Base-by-base conservation (phyloP, 208 protist genomes). In the Dictyostelium gargantuum region DNA sequence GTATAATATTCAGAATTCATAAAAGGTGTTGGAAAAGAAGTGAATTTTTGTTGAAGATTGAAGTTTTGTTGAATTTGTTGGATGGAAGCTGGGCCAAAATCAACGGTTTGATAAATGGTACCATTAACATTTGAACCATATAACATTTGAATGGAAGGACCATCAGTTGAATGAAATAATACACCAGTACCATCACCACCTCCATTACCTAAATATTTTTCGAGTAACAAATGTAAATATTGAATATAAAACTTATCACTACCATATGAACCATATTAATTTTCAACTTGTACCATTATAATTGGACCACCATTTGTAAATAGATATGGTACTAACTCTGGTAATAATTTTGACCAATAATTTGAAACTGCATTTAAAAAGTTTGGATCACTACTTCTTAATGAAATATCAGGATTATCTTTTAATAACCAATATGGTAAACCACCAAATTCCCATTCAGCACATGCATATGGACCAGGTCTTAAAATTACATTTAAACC, bases 381-480 rank as follows among this genome's bases (percentile, higher is more conserved):
- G 21, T 10, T 13, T 1, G 42, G 11, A 54, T 74, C 63, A 70
- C 73, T 66, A 17, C 21, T 48, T 38, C 44, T 52, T 2, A 70
- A 8, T 42, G 26, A 9, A 35, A 76, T 42, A 21, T 40, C 19
- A 35, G 40, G 26, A 35, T 50, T 4, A 9, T 50, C 8, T 1
- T 32, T 6, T 35, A 29, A 3, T 9, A 93, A 35, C 89, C 89
- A 93, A 15, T 21, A 50, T 44, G 89, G 89, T 0, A 93, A 38
- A 10, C 89, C 89, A 35, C 89, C 89, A 32, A 58, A 66, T 6
- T 93, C 58, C 13, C 23, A 93, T 32, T 93, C 89, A 5, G 89
- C 89, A 74, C 89, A 93, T 52, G 76, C 26, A 68, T 85, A 93
- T 44, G 77, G 76, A 40, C 73, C 54, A 5, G 58, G 23, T 63